Base-by-base conservation (phyloP, 2,329 filamentous ascomycete genomes). In the Ophiostoma pallidulum region DNA sequence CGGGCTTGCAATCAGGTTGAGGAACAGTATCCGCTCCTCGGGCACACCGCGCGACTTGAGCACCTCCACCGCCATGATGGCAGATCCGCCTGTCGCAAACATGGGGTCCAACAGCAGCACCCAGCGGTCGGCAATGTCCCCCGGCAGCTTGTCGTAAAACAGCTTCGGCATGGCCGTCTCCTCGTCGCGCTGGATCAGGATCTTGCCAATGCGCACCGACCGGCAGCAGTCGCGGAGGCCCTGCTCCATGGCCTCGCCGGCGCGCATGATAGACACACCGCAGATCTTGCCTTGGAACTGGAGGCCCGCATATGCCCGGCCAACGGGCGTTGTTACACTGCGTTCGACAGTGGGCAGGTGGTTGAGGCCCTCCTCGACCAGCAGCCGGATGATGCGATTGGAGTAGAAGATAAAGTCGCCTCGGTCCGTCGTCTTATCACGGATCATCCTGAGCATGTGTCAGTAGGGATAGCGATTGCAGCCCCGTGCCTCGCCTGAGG, bases 321-420 rank as follows among this genome's bases (percentile, higher is more conserved):
- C 91, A 37, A 96, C 86, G 0, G 92, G 92, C 7, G 92, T 97
- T 36, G 84, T 94, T 60, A 98, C 85, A 26, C 82, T 81, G 59
- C 94, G 87, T 61, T 88, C 84, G 45, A 94, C 81, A 16, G 94
- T 88, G 1, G 92, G 92, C 36, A 98, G 77, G 65, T 98, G 92
- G 66, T 98, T 98, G 47, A 98, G 74, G 4, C 92, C 92, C 68
- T 98, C 92, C 67, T 98, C 92, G 35, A 98, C 92, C 7, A 98
- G 77, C 36, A 98, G 75, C 28, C 92, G 87, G 64, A 97, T 97
- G 64, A 98, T 97, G 51, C 92, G 82, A 69, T 98, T 98, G 37
- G 90, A 95, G 71, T 97, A 95, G 70, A 98, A 98, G 62, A 98
- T 96, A 65, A 98, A 98, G 66, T 98, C 92, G 53, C 89, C 92